These are phyloP conservation scores for Fraxinus paxiana DNA, from an alignment of 305 asterid species.

Conservation along the genomic window DNA sequence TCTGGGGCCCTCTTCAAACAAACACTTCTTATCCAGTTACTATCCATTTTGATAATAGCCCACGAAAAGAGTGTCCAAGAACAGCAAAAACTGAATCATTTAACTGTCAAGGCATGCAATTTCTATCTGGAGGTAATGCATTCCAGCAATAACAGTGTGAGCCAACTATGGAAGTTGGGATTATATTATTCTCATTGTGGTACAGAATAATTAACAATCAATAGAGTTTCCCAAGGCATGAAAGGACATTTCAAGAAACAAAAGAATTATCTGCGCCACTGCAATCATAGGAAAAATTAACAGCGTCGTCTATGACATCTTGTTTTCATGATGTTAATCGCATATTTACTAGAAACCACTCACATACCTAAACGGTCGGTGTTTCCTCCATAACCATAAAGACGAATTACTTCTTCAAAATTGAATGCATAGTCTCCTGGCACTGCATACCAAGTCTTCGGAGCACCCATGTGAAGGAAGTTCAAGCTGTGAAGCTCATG, in stretches of 20 bases:
- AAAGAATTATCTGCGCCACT: neutral
- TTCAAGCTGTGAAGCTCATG: constrained; percentile 96
- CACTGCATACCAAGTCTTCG: constrained; percentile 96
- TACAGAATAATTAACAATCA: constrained; percentile 7
- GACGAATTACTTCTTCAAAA: constrained; percentile 82
- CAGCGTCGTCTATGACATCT: constrained; percentile 6
- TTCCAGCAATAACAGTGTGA: neutral
- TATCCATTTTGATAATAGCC: neutral
- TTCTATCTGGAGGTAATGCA: neutral
- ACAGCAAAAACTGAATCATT: neutral
- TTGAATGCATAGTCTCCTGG: constrained; percentile 77
- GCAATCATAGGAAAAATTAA: neutral
- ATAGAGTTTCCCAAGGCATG: neutral
- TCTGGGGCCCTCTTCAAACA: neutral
- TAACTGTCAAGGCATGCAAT: neutral
- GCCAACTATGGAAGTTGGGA: neutral
- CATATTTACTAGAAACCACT: constrained; percentile 6
- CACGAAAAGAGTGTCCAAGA: neutral
- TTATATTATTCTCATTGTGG: neutral
- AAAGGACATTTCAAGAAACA: neutral
- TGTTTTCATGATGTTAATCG: constrained; percentile 1
- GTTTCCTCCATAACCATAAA: constrained; percentile 59
- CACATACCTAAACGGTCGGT: constrained; percentile 67
- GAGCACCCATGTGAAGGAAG: constrained; percentile 87
- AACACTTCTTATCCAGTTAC: neutral